Base-by-base conservation (phyloP, 73 alveolate genomes). In the Tetrahymena malaccensis region DNA sequence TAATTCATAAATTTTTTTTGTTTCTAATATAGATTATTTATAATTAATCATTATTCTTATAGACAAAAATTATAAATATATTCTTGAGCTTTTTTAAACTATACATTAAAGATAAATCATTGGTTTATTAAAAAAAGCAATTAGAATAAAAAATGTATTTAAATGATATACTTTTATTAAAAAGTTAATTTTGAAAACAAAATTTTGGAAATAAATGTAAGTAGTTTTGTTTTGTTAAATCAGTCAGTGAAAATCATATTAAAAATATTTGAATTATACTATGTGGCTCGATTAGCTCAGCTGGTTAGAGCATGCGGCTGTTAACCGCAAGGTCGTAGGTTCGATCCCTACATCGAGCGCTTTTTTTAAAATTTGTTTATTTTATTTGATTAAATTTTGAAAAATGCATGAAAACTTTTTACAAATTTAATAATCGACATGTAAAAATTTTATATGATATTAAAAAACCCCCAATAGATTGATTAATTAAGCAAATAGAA, bases 301-400 rank as follows among this genome's bases (percentile, higher is more conserved):
- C 89, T 70, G 89, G 89, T 70, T 70, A 70, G 89, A 70, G 89
- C 89, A 70, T 70, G 89, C 89, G 89, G 89, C 89, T 70, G 89
- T 70, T 70, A 70, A 70, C 89, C 89, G 89, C 89, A 70, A 70
- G 89, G 89, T 70, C 89, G 89, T 70, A 70, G 89, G 89, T 70
- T 70, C 89, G 89, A 70, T 70, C 89, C 89, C 89, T 70, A 70
- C 89, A 70, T 70, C 89, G 89, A 70, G 89, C 89, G 89, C 89
- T 70, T 70, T 70, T 70, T 70, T 70, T 70, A 40, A 40, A 6
- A 40, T 6, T 40, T 40, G 3, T 10, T 7, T 6, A 6, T 0
- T 6, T 40, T 40, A 40, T 4, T 40, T 40, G 11, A 40, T 40
- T 8, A 6, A 6, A 4, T 40, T 40, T 0, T 35, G 15, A 56